Base-by-base conservation (phyloP, 1,284 basidiomycete species). In the Ustilago nuda region DNA sequence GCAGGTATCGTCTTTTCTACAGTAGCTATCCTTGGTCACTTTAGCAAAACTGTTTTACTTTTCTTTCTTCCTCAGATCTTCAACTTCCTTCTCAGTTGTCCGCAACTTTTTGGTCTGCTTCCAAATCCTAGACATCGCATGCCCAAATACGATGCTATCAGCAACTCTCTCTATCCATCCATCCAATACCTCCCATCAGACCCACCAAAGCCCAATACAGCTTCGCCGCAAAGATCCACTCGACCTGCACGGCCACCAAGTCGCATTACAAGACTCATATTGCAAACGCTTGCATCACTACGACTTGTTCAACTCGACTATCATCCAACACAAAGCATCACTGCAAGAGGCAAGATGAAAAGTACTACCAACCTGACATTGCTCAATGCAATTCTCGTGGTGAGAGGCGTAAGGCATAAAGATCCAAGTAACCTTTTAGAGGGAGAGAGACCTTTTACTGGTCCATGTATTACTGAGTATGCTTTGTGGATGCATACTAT, bases 51-150 rank as follows among this genome's bases (percentile, higher is more conserved):
- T 0, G 88, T 99, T 4, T 89, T 98, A 56, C 88, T 99, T 33
- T 98, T 99, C 89, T 99, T 99, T 88, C 89, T 98, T 37, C 97
- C 97, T 5, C 97, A 99, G 85, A 92, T 98, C 73, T 94, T 98
- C 90, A 99, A 99, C 87, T 99, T 99, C 82, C 58, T 98, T 48
- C 89, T 98, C 43, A 97, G 94, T 27, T 94, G 92, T 78, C 97
- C 97, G 4, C 97, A 99, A 85, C 87, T 99, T 2, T 98, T 98
- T 83, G 93, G 93, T 1, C 86, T 99, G 9, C 93, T 99, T 8
- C 92, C 93, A 0, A 98, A 95, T 82, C 97, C 97, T 2, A 88
- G 97, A 50, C 97, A 99, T 87, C 90, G 97, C 35, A 89, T 99
- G 15, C 97, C 97, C 59, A 90, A 67, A 11, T 75, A 72, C n/a